phyloP scores from a whole-genome alignment of 768 basidiomycete species.

The Mycena capillaripes region DNA sequence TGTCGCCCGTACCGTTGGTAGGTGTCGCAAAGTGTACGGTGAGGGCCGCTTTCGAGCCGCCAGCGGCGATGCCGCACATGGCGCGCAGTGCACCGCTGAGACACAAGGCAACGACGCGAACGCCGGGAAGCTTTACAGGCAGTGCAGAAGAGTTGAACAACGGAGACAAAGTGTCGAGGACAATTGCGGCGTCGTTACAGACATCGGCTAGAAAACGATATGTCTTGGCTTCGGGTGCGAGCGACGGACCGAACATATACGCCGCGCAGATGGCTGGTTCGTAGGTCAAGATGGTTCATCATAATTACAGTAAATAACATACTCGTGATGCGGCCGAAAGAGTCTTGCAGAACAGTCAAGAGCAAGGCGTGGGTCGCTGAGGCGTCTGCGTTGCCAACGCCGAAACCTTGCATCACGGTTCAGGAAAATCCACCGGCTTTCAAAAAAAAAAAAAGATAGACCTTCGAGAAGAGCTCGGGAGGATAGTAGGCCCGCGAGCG shows the following conservation, averaged over 20 bases:
- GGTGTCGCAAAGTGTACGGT: slow-evolving; percentile 76
- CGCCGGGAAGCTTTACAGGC: slow-evolving; percentile 53
- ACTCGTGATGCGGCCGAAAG: slow-evolving; percentile 76
- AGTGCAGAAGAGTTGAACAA: slow-evolving; percentile 56
- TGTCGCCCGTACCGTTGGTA: slow-evolving; percentile 64
- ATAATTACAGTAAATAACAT: slow-evolving; percentile 37
- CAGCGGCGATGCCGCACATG: slow-evolving; percentile 74
- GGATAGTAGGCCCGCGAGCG: slow-evolving; percentile 72
- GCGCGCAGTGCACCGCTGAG: slow-evolving; percentile 70
- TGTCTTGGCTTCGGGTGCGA: slow-evolving; percentile 79
- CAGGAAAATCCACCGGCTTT: background rate
- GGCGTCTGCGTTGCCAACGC: slow-evolving; percentile 77
- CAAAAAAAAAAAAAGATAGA: slow-evolving; percentile 34
- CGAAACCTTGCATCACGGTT: slow-evolving; percentile 60
- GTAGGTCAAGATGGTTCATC: background rate
- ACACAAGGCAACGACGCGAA: slow-evolving; percentile 67
- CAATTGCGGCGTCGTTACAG: slow-evolving; percentile 71
- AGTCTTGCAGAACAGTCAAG: slow-evolving; percentile 76
- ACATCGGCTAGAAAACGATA: slow-evolving; percentile 79
- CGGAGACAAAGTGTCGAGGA: slow-evolving; percentile 74
- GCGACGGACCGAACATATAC: slow-evolving; percentile 72
- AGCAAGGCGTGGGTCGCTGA: slow-evolving; percentile 77
- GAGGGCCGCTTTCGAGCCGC: slow-evolving; percentile 79
- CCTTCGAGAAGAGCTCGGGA: slow-evolving; percentile 80
- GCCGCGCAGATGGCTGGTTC: slow-evolving; percentile 72